Evolutionary conservation across 768 basidiomycete species (phyloP).

Genomic region (Lactarius evosmus): DNA sequence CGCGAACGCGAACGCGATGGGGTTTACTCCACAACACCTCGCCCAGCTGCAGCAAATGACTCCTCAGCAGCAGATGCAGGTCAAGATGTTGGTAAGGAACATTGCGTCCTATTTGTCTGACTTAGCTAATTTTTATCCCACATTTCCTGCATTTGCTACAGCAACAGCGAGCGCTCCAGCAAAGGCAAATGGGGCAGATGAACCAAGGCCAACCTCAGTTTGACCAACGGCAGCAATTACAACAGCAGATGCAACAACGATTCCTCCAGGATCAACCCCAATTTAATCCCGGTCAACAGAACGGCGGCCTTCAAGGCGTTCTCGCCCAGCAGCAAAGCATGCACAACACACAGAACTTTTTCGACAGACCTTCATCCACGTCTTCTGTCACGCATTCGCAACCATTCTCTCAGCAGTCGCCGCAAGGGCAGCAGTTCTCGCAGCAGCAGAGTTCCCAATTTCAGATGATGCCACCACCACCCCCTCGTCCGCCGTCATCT

Average conservation of each 20-base stretch:
- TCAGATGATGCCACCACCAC: slow-evolving; percentile 28
- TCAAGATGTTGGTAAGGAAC: slow-evolving; percentile 19
- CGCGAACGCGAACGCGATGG: slow-evolving; percentile 25
- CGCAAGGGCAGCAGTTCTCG: slow-evolving; percentile 23
- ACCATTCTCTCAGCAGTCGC: slow-evolving; percentile 23
- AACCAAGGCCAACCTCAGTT: slow-evolving; percentile 26
- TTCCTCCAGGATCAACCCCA: slow-evolving; percentile 26
- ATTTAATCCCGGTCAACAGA: slow-evolving; percentile 24
- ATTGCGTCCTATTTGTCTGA: not conserved
- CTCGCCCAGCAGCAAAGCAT: slow-evolving; percentile 26
- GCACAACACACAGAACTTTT: slow-evolving; percentile 24
- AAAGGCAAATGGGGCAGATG: slow-evolving; percentile 30
- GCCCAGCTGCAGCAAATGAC: slow-evolving; percentile 24
- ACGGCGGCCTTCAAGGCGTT: slow-evolving; percentile 23
- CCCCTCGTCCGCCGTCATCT: slow-evolving; percentile 27
- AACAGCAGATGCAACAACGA: slow-evolving; percentile 22
- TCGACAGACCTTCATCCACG: slow-evolving; percentile 24
- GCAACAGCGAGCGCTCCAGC: slow-evolving; percentile 25
- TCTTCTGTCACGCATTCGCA: slow-evolving; percentile 23
- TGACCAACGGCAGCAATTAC: slow-evolving; percentile 25
- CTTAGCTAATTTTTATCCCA: not conserved
- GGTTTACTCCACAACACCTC: slow-evolving; percentile 21
- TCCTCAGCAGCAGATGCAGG: slow-evolving; percentile 24
- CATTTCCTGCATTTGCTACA: not conserved
- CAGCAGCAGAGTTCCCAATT: slow-evolving; percentile 23